Base-by-base conservation (phyloP, 805 yeast species). In the Tetrapisispora taiwanensis region DNA sequence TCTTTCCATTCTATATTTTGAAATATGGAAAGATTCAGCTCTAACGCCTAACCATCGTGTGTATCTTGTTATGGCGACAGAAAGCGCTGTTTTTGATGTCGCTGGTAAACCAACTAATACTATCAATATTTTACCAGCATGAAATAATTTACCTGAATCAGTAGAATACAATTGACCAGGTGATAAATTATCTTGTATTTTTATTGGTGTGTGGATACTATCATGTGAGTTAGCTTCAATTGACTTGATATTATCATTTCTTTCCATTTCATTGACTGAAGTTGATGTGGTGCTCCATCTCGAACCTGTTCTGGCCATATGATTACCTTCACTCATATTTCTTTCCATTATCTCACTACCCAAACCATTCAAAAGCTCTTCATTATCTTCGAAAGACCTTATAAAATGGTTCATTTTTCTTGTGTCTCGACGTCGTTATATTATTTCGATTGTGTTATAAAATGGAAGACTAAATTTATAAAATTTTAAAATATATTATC, bases 31-130 rank as follows among this genome's bases (percentile, higher is more conserved):
- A 26, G 87, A 78, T 54, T 87, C 89, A 1, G 96, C 81, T 56
- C 84, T 81, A 18, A 92, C 97, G 5, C 98, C 98, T 37, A 92
- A 70, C 98, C 98, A 92, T 55, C 97, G 75, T 52, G 94, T 70
- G 62, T 89, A 92, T 46, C 98, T 75, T 4, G 96, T 87, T 50
- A 92, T 72, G 13, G 95, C 81, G 33, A 90, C 97, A 6, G 96
- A 83, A 41, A 90, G 71, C 60, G 88, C 87, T 1, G 98, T 92
- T 61, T 92, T 92, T 2, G 97, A 97, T 39, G 97, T 74, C 1
- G 96, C 97, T 2, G 98, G 97, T 47, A 89, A 71, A 0, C 98
- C 98, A 4, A 85, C 90, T 52, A 92, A 72, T 4, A 84, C 86
- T 43, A 92, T 82, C 54, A 95, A 78, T 36, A 92, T 79, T 55